phyloP scores from a whole-genome alignment of 345 rosid species.

The Populus alba region DNA sequence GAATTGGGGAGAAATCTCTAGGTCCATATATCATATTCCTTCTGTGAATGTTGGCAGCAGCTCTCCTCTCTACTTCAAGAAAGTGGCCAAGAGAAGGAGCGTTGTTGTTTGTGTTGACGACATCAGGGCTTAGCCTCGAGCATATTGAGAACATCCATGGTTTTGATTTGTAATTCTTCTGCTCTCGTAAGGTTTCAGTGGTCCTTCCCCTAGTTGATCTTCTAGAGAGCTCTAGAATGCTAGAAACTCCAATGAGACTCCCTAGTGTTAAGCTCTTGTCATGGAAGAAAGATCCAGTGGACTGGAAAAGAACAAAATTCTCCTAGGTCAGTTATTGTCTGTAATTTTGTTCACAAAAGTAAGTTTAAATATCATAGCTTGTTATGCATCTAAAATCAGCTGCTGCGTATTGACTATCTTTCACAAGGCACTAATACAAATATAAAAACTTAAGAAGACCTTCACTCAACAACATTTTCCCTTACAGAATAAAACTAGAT shows the following conservation, averaged over 20 bases:
- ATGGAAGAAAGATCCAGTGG: slow-evolving; percentile 71
- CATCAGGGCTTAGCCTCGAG: slow-evolving; percentile 66
- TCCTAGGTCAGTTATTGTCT: no score
- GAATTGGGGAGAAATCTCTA: slow-evolving; percentile 27
- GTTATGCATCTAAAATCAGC: no score
- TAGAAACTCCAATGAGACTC: slow-evolving; percentile 69
- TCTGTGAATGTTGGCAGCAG: slow-evolving; percentile 22
- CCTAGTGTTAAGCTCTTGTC: slow-evolving; percentile 76
- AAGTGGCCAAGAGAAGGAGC: slow-evolving; percentile 67
- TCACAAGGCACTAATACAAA: no score
- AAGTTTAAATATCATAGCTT: no score
- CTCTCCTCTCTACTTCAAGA: slow-evolving; percentile 69
- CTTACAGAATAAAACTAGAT: no score
- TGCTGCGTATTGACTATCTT: no score
- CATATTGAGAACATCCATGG: slow-evolving; percentile 74
- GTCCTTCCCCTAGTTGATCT: slow-evolving; percentile 53
- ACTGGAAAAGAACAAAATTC: slow-evolving; percentile 37
- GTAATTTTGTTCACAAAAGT: no score
- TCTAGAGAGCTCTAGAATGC: slow-evolving; percentile 56
- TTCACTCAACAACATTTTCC: no score
- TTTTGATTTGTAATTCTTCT: slow-evolving; percentile 47
- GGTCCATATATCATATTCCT: slow-evolving; percentile 30
- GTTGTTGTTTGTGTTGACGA: slow-evolving; percentile 40
- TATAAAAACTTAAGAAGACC: no score
- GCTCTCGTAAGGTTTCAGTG: slow-evolving; percentile 35